Evolutionary conservation across 1,284 basidiomycete species (phyloP), one percentile per base, ranked within the genome.

Genomic region (Ganoderma resinaceum): DNA sequence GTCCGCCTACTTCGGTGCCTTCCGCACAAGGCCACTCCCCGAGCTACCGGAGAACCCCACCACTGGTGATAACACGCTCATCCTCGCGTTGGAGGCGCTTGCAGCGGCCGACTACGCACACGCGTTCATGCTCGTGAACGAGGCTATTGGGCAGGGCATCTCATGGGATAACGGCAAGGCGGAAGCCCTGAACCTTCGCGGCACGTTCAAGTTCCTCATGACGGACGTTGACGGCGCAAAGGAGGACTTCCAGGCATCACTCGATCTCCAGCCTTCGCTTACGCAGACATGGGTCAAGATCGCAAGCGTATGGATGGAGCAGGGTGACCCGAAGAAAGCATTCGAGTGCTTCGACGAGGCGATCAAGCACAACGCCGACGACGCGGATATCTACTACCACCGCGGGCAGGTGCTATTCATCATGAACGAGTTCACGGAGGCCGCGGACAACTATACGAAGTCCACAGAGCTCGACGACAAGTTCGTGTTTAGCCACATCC

Each of bases 351-450:
- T 99, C 79, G 95, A 97, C 67, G 86, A 92, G 70, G 98, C 98
- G 1, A 93, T 97, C 77, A 86, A 88, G 78, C 88, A 94, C 74
- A 91, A 99, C 77, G 80, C 92, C 6, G 83, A 91, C 63, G 96
- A 99, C 82, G 92, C 97, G 0, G 98, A 99, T 81, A 96, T 98
- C 71, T 99, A 96, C 85, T 99, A 99, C 83, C 98, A 99, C 82
- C 95, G 97, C 74, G 98, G 97, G 43, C 98, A 99, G 85, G 98
- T 99, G 55, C 88, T 95, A 80, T 99, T 99, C 82, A 98, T 99
- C 80, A 95, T 97, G 85, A 93, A 93, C 81, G 92, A 98, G 74
- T 98, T 93, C 80, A 84, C 85, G 20, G 86, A 92, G 61, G 97
- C 97, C 0, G 93, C 96, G 40, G 88, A 91, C 76, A 95, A 99